phyloP scores from a whole-genome alignment of 805 yeast species.

The Candida andamanensis region DNA sequence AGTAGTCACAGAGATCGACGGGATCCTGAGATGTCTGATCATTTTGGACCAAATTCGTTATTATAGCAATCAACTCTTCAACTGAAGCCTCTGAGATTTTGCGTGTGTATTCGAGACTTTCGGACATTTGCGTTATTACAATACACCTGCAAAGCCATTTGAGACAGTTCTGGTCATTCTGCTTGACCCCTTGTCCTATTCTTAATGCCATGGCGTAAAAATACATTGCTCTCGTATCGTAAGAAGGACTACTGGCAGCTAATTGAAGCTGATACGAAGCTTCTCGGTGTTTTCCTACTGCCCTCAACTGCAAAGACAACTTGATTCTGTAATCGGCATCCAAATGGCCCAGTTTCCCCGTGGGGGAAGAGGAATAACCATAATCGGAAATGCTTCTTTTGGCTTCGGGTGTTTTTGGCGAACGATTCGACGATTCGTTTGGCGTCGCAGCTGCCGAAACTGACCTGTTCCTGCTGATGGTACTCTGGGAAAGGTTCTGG shows the following conservation, averaged over 20 bases:
- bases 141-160: constrained; percentile 54
- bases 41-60: constrained; percentile 18
- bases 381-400: constrained; percentile 10
- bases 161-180: constrained; percentile 49
- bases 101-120: constrained; percentile 15
- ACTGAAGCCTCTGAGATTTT: constrained; percentile 23
- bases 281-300: constrained; percentile 57
- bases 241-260: constrained; percentile 58
- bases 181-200: constrained; percentile 63
- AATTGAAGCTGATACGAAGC: constrained; percentile 63
- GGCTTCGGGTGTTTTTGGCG: neutral
- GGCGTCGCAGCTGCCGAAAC: constrained; percentile 2
- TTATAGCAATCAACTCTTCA: constrained; percentile 24
- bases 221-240: constrained; percentile 55
- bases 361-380: constrained; percentile 6
- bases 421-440: neutral
- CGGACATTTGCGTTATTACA: constrained; percentile 9
- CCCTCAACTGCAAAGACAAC: constrained; percentile 46
- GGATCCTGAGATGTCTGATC: constrained; percentile 23
- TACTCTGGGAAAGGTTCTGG: neutral
- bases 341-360: constrained; percentile 12
- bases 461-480: constrained; percentile 3
- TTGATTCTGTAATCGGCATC: constrained; percentile 32
- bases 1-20: constrained; percentile 17
- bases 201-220: constrained; percentile 64